Percentiles rank a stretch among this genome's conserved stretches.
Evolutionary conservation across 108 stramenopile genomes (phyloP).

Genomic region (Seminavis robusta): DNA sequence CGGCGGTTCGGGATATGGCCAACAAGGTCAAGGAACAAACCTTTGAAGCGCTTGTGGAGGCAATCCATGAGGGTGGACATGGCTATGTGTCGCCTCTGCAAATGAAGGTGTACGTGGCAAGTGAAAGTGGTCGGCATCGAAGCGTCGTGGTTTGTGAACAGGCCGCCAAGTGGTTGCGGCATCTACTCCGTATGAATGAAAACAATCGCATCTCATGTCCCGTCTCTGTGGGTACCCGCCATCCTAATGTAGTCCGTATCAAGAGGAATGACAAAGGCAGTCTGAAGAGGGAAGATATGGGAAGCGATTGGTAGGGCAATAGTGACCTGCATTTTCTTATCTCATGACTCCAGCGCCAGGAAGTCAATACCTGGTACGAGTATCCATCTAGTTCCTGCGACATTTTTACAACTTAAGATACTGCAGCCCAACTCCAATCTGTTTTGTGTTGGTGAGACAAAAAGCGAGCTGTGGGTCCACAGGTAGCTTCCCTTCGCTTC

Average conservation of each 20-base stretch:
- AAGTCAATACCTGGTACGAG: too few species aligned
- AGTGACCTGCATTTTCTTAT: too few species aligned
- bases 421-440: too few species aligned
- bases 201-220: background rate
- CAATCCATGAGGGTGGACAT: constrained; percentile 66
- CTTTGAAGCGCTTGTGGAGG: constrained; percentile 40
- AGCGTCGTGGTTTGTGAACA: constrained; percentile 59
- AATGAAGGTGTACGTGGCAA: constrained; percentile 71
- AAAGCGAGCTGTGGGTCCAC: too few species aligned
- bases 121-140: constrained; percentile 73
- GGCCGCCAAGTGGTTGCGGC: constrained; percentile 35
- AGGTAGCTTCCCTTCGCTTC: too few species aligned
- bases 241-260: background rate
- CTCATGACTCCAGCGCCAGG: too few species aligned
- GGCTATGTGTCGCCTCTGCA: constrained; percentile 66
- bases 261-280: background rate
- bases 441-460: too few species aligned
- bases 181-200: constrained; percentile 28
- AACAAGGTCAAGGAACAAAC: constrained; percentile 43
- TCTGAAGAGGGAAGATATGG: background rate
- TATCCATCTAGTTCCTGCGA: too few species aligned
- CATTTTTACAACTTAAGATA: too few species aligned
- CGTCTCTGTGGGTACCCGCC: constrained; percentile 8
- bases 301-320: background rate
- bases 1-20: constrained; percentile 11